Evolutionary conservation across 169 alveolate genomes (phyloP).

Genomic region (Eimeria sp.): DNA sequence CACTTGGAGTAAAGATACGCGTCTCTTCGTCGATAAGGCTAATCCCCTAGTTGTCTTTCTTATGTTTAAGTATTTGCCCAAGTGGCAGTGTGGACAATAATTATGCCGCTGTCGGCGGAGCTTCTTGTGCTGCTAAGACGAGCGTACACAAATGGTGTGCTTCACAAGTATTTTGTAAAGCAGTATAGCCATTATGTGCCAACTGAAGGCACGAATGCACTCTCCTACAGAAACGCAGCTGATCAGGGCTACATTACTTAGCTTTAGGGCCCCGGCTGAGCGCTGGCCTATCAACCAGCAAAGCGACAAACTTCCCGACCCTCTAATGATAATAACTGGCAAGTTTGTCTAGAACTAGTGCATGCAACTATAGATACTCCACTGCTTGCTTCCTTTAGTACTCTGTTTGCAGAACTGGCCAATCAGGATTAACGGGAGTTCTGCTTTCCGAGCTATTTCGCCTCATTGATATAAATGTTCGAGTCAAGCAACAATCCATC

Average conservation of each 20-base stretch:
- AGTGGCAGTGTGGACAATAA: background rate
- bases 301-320: background rate
- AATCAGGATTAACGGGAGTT: background rate
- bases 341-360: background rate
- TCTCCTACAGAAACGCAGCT: background rate
- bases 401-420: background rate
- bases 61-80: background rate
- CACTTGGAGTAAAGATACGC: background rate
- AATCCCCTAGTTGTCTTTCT: background rate
- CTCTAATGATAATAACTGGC: background rate
- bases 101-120: background rate
- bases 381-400: background rate
- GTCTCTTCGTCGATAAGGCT: background rate
- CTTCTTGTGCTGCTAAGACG: background rate
- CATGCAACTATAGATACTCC: background rate
- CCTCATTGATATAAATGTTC: background rate
- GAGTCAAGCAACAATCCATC: background rate
- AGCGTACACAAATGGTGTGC: no score
- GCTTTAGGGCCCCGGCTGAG: background rate
- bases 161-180: background rate
- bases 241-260: background rate
- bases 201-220: background rate
- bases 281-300: no score
- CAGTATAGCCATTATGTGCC: background rate
- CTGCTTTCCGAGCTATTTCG: background rate